Conservation (phyloP, 768 basidiomycete genomes). For the Termitomyces sp. region DNA sequence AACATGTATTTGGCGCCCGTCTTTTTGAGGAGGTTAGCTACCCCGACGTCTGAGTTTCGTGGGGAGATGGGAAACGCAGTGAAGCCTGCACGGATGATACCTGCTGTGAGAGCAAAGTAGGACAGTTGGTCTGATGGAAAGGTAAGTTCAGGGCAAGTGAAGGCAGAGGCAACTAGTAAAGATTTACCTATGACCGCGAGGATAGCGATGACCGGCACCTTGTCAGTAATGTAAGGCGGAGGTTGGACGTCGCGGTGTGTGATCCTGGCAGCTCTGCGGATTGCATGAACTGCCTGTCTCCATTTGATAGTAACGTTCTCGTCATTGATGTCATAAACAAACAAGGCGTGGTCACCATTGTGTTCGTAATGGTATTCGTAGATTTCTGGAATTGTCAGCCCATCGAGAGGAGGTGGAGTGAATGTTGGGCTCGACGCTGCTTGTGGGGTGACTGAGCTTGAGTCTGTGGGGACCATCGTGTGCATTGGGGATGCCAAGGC, state of each 20-base stretch:
- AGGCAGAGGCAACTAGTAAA: neutral
- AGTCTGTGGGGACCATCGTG: neutral
- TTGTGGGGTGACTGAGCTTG: slow-evolving; percentile 2
- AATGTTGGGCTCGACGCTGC: neutral
- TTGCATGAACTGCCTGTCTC: neutral
- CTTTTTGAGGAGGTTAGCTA: neutral
- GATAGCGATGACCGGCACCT: neutral
- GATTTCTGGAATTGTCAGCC: slow-evolving; percentile 22
- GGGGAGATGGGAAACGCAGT: neutral
- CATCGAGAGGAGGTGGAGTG: slow-evolving; percentile 14
- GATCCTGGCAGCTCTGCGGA: neutral
- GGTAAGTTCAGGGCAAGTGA: neutral
- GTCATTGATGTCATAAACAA: neutral
- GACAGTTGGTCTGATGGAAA: neutral
- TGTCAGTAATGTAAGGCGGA: neutral
- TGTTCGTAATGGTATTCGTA: slow-evolving; percentile 26
- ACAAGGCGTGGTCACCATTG: slow-evolving; percentile 13
- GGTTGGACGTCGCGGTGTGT: neutral
- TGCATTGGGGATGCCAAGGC: neutral
- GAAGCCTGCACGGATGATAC: neutral
- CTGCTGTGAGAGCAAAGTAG: neutral
- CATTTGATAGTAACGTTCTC: neutral
- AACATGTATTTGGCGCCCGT: neutral
- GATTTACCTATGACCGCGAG: neutral
- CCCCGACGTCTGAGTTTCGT: neutral